Conservation (phyloP, 192 early-diverging fungal species). For the Coemansia umbellata region DNA sequence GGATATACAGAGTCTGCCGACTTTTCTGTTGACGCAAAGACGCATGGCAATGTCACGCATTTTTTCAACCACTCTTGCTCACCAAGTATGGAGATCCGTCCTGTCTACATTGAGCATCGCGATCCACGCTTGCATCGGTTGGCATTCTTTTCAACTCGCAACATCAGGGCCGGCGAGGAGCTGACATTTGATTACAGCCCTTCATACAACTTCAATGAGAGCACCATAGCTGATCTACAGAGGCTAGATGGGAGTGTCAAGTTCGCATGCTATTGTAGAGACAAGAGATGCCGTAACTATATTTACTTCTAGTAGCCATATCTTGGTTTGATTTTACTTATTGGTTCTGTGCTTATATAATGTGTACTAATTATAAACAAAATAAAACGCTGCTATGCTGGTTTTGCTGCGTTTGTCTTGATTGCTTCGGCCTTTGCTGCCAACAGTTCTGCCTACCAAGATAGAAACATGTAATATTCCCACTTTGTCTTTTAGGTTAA, state of each 20-base stretch:
- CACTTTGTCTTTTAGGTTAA: no score
- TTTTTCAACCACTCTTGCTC: conserved; percentile 98
- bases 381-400: background rate
- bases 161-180: conserved; percentile 75
- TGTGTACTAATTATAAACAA: background rate
- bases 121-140: conserved; percentile 75
- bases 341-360: conserved; percentile 1
- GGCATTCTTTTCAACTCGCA: conserved; percentile 84
- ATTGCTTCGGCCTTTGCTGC: conserved; percentile 5
- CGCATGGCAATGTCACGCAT: conserved; percentile 84
- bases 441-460: background rate
- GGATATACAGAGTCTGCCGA: conserved; percentile 91
- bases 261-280: conserved; percentile 29
- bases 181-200: conserved; percentile 97
- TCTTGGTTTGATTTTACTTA: background rate
- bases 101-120: conserved; percentile 71
- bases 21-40: conserved; percentile 89
- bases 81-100: conserved; percentile 70
- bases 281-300: conserved; percentile 14
- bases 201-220: conserved; percentile 27
- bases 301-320: conserved; percentile 18
- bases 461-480: no score
- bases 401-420: conserved; percentile 1
- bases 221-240: background rate
- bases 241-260: background rate